Evolutionary conservation across 1,139 yeast genomes (phyloP).

Genomic region (Diutina scorzettiae): DNA sequence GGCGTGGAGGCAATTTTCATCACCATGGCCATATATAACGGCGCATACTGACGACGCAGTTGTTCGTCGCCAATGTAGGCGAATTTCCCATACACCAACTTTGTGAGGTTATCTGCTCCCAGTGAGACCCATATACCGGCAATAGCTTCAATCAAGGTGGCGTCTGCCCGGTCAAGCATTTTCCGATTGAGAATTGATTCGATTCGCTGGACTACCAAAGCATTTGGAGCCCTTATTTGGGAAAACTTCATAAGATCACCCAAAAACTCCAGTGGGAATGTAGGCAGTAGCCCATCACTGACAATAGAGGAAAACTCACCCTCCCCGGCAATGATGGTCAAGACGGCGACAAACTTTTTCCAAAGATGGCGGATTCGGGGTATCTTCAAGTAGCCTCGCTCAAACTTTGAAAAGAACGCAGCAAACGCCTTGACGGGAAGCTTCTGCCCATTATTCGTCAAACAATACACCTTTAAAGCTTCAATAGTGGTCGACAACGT

Average conservation of each 20-base stretch:
- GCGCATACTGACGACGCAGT: conserved; percentile 25
- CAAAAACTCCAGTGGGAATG: background rate
- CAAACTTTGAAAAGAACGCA: background rate
- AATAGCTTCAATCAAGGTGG: conserved; percentile 20
- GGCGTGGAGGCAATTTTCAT: conserved; percentile 4
- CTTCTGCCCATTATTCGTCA: conserved; percentile 11
- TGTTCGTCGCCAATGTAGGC: conserved; percentile 29
- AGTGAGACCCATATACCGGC: conserved; percentile 20
- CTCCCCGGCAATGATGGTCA: background rate
- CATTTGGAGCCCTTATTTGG: conserved; percentile 5
- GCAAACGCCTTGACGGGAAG: conserved; percentile 6
- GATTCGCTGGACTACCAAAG: background rate
- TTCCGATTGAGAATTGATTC: background rate
- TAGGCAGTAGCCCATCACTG: background rate
- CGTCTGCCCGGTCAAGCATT: conserved; percentile 9
- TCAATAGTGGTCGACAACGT: conserved; percentile 18
- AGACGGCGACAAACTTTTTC: background rate
- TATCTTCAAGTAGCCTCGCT: background rate
- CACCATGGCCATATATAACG: conserved; percentile 18
- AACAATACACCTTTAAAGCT: conserved; percentile 15
- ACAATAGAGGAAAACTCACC: background rate
- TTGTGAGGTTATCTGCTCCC: conserved; percentile 20
- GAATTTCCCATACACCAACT: conserved; percentile 24
- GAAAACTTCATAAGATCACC: background rate
- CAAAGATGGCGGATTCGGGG: background rate